These are phyloP conservation scores for Eruca vesicaria DNA, from an alignment of 441 rosid species.

Conservation along the genomic window DNA sequence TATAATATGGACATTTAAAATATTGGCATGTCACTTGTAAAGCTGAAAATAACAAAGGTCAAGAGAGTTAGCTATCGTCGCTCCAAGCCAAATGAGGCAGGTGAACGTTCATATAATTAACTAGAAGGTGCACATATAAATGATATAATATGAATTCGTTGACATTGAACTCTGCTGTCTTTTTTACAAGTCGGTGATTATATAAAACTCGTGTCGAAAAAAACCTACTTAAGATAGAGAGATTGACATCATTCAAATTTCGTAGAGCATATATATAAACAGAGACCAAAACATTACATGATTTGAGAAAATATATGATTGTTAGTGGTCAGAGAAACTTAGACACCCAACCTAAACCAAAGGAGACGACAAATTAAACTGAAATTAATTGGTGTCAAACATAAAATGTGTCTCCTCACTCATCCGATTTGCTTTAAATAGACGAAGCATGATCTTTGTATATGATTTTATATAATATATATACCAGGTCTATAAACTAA, in stretches of 20 bases:
- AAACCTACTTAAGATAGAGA: background rate
- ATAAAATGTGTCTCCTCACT: background rate
- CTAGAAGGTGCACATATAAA: background rate
- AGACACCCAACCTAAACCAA: background rate
- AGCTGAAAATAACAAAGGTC: background rate
- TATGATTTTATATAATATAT: background rate
- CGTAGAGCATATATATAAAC: background rate
- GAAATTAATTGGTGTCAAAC: background rate
- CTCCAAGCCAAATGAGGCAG: constrained; percentile 22
- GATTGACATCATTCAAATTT: background rate
- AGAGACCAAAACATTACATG: background rate
- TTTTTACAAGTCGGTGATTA: background rate
- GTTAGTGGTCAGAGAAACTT: background rate
- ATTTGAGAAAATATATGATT: background rate
- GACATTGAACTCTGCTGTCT: background rate
- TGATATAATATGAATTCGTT: background rate
- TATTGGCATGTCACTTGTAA: constrained; percentile 26
- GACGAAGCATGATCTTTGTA: background rate
- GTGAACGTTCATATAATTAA: constrained; percentile 10
- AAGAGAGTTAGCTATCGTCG: constrained; percentile 22
- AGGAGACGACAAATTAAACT: background rate
- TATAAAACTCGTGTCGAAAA: background rate
- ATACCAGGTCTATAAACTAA: background rate
- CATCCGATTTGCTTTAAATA: background rate
- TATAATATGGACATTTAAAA: background rate